These are phyloP conservation scores for Adansonia gregorii DNA, from an alignment of 441 rosid species.

Conservation along the genomic window DNA sequence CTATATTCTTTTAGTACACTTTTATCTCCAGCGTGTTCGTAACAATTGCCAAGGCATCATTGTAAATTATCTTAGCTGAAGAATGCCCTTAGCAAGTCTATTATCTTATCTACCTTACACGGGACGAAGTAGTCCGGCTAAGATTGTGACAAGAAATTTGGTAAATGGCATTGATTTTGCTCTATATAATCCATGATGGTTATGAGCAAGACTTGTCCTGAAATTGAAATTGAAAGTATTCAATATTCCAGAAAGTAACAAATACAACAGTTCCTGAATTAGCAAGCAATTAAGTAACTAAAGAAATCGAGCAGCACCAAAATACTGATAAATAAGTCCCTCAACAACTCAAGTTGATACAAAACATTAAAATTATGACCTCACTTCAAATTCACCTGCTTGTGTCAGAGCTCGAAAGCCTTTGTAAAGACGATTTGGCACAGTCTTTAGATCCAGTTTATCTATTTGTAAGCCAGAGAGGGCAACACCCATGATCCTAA, in stretches of 20 bases:
- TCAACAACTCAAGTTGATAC: conserved; percentile 1
- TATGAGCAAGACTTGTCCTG: too few species aligned
- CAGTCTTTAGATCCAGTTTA: conserved; percentile 69
- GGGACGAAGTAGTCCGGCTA: neutral
- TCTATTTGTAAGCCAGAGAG: conserved; percentile 87
- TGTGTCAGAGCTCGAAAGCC: conserved; percentile 89
- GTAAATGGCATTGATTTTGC: neutral
- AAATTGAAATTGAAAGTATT: neutral
- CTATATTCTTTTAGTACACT: neutral
- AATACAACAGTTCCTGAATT: conserved; percentile 2
- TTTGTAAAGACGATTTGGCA: conserved; percentile 77
- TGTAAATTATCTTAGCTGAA: neutral
- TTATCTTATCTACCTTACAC: neutral
- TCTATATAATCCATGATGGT: neutral
- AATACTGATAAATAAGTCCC: neutral
- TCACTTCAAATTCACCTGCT: conserved; percentile 75
- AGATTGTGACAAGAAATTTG: neutral
- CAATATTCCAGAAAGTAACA: neutral
- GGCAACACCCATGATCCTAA: conserved; percentile 84
- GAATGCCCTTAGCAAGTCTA: neutral
- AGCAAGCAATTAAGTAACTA: neutral
- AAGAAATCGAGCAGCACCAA: neutral
- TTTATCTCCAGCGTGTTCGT: neutral
- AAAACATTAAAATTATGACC: conserved; percentile 45
- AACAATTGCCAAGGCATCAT: neutral